Evolutionary conservation across 148 eudicot species (phyloP), one percentile per base, ranked within the genome.

Genomic region (Persicaria tinctoria): DNA sequence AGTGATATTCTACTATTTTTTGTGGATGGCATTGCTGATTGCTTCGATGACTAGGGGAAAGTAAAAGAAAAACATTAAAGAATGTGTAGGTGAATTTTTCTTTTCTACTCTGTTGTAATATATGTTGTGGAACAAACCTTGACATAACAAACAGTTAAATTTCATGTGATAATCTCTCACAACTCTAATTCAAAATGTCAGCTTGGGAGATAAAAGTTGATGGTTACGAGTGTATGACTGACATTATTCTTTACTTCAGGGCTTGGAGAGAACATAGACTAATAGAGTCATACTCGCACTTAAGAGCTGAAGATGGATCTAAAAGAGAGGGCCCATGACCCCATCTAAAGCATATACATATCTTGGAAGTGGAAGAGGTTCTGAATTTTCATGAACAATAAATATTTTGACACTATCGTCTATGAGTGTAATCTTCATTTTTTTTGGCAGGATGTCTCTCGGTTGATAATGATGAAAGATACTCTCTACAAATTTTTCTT

Each of bases 341-440:
- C 87, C 86, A 51, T 93, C 97, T 47, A 91, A 89, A 85, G 84
- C 89, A 51, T 87, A 85, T 49, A 56, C 73, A 77, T 81, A 79
- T 85, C 95, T 91, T 86, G 97, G 97, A 75, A 80, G 86, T 55
- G 95, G 95, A 79, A 87, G 76, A 82, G 93, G 98, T 93, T 78
- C 44, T 66, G 8, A 32, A 20, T 20, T 20, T 20, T 20, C 23
- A 20, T 20, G 23, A 20, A 20, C 23, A 20, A 20, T 20, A 20
- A 20, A 20, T 20, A 20, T 20, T 20, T 20, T 20, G 23, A 20
- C 59, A 54, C n/a, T 14, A 5, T 54, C 16, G 6, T 6, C 16
- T 54, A 14, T 54, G 5, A 14, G 5, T 14, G 6, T 17, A 10
- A 14, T 16, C 23, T 20, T 20, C 23, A 20, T 20, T 20, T 20